Evolutionary conservation across 2,329 filamentous ascomycete species (phyloP).

Genomic region (Fonsecaea pugnacius): DNA sequence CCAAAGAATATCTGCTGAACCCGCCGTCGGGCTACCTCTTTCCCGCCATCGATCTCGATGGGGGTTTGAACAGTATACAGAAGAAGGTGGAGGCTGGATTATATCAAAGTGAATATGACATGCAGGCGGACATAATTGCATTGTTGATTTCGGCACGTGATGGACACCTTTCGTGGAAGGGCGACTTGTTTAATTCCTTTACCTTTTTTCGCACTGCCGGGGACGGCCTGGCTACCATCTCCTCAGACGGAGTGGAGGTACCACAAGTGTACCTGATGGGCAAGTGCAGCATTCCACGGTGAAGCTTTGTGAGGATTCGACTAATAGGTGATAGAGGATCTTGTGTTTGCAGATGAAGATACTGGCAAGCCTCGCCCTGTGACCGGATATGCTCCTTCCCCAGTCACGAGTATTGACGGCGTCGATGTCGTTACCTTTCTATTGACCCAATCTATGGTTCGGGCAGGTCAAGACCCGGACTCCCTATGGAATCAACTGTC

Average conservation of each 20-base stretch:
- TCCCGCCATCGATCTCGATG: slow-evolving; percentile 50
- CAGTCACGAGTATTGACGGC: slow-evolving; percentile 41
- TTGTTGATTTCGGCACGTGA: slow-evolving; percentile 64
- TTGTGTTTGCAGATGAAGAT: slow-evolving; percentile 17
- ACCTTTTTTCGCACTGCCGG: slow-evolving; percentile 37
- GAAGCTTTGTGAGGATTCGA: slow-evolving; percentile 9
- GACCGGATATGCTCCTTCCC: slow-evolving; percentile 35
- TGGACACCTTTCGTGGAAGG: slow-evolving; percentile 55
- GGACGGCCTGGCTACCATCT: slow-evolving; percentile 24
- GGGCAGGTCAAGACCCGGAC: slow-evolving; percentile 39
- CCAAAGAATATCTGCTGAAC: slow-evolving; percentile 54
- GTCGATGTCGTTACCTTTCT: slow-evolving; percentile 40
- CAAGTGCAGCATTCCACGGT: slow-evolving; percentile 28
- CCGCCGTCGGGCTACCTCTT: slow-evolving; percentile 59
- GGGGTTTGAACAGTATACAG: slow-evolving; percentile 52
- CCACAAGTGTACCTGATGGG: slow-evolving; percentile 53
- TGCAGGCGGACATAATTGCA: slow-evolving; percentile 59
- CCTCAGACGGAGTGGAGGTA: slow-evolving; percentile 22
- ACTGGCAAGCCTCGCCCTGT: slow-evolving; percentile 7
- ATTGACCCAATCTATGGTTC: slow-evolving; percentile 32
- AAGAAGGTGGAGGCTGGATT: slow-evolving; percentile 47
- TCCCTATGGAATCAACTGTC: slow-evolving; percentile 44
- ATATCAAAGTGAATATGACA: slow-evolving; percentile 60
- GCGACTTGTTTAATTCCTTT: slow-evolving; percentile 30
- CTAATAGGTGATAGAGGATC: slow-evolving; percentile 26